These are phyloP conservation scores for Dendrobium officinale DNA, from an alignment of 106 monocot species.

Conservation along the genomic window DNA sequence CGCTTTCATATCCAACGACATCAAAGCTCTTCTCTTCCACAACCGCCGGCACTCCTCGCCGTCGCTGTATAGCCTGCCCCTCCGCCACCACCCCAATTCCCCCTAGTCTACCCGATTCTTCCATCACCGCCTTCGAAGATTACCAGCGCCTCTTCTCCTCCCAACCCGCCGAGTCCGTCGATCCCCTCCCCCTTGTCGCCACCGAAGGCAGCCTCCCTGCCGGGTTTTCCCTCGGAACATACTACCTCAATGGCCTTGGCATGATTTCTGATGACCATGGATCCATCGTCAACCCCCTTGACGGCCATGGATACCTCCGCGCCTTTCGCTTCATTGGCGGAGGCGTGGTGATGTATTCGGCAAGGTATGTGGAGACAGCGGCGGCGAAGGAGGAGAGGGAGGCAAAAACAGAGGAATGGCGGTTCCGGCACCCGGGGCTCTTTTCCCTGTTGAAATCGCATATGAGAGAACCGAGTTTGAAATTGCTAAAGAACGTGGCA, in stretches of 20 bases:
- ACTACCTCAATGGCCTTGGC: slow-evolving; percentile 68
- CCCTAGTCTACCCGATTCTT: neutral
- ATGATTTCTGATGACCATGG: slow-evolving; percentile 84
- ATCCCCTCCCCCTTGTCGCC: slow-evolving; percentile 28
- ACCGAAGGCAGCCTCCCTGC: slow-evolving; percentile 41
- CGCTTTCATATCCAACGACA: too few species aligned
- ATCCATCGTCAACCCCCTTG: slow-evolving; percentile 75
- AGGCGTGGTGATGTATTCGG: slow-evolving; percentile 38
- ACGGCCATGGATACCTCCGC: slow-evolving; percentile 93
- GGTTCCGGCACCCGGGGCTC: slow-evolving; percentile 66
- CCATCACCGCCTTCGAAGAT: slow-evolving; percentile 45
- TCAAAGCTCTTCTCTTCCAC: neutral
- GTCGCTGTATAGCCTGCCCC: neutral
- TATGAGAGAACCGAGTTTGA: slow-evolving; percentile 33
- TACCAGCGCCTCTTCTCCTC: slow-evolving; percentile 84
- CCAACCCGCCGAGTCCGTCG: slow-evolving; percentile 43
- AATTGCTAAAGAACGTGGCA: slow-evolving; percentile 85
- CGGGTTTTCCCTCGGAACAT: slow-evolving; percentile 49
- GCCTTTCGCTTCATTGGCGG: slow-evolving; percentile 43
- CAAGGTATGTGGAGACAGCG: slow-evolving; percentile 63
- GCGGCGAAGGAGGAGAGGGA: slow-evolving; percentile 58
- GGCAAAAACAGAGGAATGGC: slow-evolving; percentile 24
- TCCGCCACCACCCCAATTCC: neutral
- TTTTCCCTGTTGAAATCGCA: slow-evolving; percentile 57
- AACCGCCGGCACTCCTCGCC: neutral